Base-by-base conservation (phyloP, 805 yeast species). In the Myxozyma sirexii region DNA sequence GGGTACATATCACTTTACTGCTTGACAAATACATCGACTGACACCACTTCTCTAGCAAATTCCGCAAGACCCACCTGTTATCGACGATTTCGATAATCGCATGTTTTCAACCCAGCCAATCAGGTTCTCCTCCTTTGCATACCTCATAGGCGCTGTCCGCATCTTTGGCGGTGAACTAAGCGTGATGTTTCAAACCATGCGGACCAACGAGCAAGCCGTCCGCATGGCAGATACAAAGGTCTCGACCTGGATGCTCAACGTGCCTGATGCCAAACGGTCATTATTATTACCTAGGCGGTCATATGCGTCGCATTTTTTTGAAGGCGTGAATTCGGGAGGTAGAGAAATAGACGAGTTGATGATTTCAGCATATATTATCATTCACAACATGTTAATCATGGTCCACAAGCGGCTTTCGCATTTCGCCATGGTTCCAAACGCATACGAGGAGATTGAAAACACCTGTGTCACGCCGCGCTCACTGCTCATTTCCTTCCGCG, bases 341-440 rank as follows among this genome's bases (percentile, higher is more conserved):
- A 29, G 19, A n/a, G 55, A 52, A 17, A 41, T 56, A 17, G 64
- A 60, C 51, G 64, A 60, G 29, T 39, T 53, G 24, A 47, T 60
- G 56, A 19, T 60, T n/a, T 33, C 24, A 12, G 64, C 57, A 4
- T 39, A 37, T 19, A 56, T 50, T 26, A 17, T 60, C 13, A 38
- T 56, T n/a, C 21, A 52, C 46, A 56, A 52, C 39, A n/a, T 24
- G n/a, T 15, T 52, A 12, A 56, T 60, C 12, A 19, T 39, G 19
- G 31, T 53, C 6, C 59, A 56, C 48, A 51, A 53, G 51, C 47
- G 35, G 7, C 26, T 51, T 4, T 60, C 64, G 24, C 45, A 44
- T 7, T 46, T 56, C 15, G 60, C 64, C n/a, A 19, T 52, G 51
- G 33, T 53, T 15, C 64, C 60, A 24, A 23, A 15, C 10, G 48